These are phyloP conservation scores for Solanum sparsipilum DNA, from an alignment of 257 asterid genomes.

Conservation along the genomic window DNA sequence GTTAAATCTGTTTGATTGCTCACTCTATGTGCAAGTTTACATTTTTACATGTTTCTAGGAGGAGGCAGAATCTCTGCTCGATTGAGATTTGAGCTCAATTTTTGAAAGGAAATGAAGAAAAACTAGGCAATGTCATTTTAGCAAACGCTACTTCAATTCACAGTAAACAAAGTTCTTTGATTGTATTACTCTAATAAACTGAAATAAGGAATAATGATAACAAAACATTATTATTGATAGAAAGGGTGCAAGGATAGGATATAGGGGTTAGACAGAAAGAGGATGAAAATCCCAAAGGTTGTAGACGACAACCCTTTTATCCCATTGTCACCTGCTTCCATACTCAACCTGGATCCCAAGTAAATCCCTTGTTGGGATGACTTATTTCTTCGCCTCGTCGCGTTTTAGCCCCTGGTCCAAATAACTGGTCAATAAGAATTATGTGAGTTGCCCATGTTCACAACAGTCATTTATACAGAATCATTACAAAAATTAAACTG, in stretches of 20 bases:
- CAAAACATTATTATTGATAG: neutral
- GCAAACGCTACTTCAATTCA: neutral
- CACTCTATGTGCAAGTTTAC: neutral
- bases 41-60: neutral
- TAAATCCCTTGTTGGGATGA: neutral
- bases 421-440: neutral
- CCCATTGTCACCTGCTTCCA: neutral
- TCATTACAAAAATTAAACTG: neutral
- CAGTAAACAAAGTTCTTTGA: neutral
- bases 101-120: neutral
- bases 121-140: neutral
- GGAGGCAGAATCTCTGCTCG: rapidly evolving
- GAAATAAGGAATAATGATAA: neutral
- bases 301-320: neutral
- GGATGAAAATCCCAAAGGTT: neutral
- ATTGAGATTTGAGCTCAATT: neutral
- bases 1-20: neutral
- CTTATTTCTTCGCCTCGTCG: neutral
- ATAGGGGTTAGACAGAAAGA: neutral
- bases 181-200: neutral
- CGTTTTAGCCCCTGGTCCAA: neutral
- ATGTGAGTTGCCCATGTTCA: neutral
- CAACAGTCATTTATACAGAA: neutral
- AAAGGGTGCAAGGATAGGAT: neutral
- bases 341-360: neutral